Evolutionary conservation across 345 rosid genomes (phyloP).

Genomic region (Boechera stricta): DNA sequence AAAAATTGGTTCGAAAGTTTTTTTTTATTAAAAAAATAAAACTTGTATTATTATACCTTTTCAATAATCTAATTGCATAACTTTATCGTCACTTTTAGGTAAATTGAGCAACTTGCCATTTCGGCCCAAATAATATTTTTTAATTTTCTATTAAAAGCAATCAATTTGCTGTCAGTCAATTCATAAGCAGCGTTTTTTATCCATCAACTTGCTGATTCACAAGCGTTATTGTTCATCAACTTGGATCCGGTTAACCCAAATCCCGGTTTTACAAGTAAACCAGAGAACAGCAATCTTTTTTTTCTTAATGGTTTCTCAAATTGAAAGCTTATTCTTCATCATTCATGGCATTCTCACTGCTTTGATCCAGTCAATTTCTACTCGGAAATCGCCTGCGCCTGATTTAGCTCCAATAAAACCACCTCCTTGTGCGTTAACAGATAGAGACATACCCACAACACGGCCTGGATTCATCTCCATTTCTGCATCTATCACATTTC

Average conservation of each 20-base stretch:
- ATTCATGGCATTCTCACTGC: slow-evolving; percentile 52
- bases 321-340: slow-evolving; percentile 16
- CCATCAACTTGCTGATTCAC: slow-evolving; percentile 31
- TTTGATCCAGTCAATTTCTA: slow-evolving; percentile 90
- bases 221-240: slow-evolving; percentile 20
- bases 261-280: slow-evolving; percentile 29
- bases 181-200: slow-evolving; percentile 4
- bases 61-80: neutral
- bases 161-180: slow-evolving; percentile 30
- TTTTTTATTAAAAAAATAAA: neutral
- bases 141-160: neutral
- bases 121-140: neutral
- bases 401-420: slow-evolving; percentile 69
- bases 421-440: slow-evolving; percentile 84
- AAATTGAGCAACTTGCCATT: slow-evolving; percentile 19
- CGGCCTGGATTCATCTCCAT: slow-evolving; percentile 90
- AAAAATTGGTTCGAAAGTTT: neutral
- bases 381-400: slow-evolving; percentile 80
- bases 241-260: slow-evolving; percentile 20
- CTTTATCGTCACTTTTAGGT: neutral
- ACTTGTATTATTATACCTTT: neutral
- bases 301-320: neutral
- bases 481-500: slow-evolving; percentile 77
- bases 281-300: neutral
- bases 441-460: slow-evolving; percentile 79